Conservation (phyloP, 2,329 filamentous ascomycete species). For the Rutstroemia sydowiana region DNA sequence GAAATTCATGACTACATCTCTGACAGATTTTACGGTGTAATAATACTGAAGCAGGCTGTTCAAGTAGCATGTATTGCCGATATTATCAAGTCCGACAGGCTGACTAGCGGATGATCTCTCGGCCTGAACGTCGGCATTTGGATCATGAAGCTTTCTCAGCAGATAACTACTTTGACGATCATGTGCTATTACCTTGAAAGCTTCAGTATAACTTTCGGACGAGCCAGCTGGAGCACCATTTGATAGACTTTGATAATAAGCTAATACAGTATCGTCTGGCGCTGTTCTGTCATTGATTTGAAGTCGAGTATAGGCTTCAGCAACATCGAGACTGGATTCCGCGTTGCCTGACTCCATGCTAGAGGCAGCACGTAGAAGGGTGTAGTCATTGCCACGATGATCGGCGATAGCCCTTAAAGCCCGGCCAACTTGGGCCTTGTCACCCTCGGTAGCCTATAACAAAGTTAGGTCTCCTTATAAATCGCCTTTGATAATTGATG, state of each 20-base stretch:
- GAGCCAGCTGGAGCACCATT: conserved; percentile 24
- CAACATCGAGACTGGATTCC: conserved; percentile 20
- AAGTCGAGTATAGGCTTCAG: conserved; percentile 29
- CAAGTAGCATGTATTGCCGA: conserved; percentile 95
- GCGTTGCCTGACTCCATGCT: conserved; percentile 23
- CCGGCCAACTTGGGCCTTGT: conserved; percentile 25
- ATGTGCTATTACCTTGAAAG: conserved; percentile 27
- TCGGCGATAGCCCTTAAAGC: conserved; percentile 28
- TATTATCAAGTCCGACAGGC: conserved; percentile 84
- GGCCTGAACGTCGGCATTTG: conserved; percentile 26
- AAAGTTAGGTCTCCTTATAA: conserved; percentile 3
- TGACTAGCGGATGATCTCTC: conserved; percentile 39
- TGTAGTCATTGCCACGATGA: conserved; percentile 20
- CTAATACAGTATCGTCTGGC: conserved; percentile 28
- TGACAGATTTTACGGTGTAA: conserved; percentile 76
- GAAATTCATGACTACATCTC: conserved; percentile 72
- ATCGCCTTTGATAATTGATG: not conserved
- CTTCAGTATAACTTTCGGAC: conserved; percentile 28
- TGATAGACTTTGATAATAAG: conserved; percentile 27
- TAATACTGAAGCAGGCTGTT: conserved; percentile 96
- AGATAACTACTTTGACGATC: conserved; percentile 28
- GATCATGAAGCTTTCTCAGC: conserved; percentile 29
- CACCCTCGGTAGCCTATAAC: conserved; percentile 23
- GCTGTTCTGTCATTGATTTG: conserved; percentile 23
- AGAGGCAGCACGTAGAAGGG: conserved; percentile 23